phyloP scores from a whole-genome alignment of 768 basidiomycete genomes.

The Tulasnella sp. region DNA sequence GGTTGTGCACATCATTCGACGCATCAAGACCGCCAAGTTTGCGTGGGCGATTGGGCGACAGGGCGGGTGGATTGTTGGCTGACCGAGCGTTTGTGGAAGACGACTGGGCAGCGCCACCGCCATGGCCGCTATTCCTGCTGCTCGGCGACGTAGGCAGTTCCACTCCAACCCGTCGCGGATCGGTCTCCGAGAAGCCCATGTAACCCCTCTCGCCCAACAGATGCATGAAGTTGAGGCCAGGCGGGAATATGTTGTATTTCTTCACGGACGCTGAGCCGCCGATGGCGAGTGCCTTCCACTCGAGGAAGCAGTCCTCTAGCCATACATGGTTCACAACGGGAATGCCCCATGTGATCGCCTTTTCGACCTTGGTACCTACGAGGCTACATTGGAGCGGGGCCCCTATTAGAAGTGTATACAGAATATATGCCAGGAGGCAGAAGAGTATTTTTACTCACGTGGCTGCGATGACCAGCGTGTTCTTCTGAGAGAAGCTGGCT shows the following conservation, averaged over 20 bases:
- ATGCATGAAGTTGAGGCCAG: constrained; percentile 51
- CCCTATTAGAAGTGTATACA: constrained; percentile 22
- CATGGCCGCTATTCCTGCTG: constrained; percentile 15
- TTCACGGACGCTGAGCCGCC: neutral
- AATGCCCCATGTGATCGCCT: constrained; percentile 70
- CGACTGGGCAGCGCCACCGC: constrained; percentile 15
- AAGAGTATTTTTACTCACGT: constrained; percentile 40
- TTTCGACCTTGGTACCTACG: constrained; percentile 49
- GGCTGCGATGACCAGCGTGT: constrained; percentile 75
- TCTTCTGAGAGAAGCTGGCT: constrained; percentile 63
- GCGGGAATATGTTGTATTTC: constrained; percentile 56
- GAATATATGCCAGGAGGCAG: too few species aligned
- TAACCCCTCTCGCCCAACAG: constrained; percentile 29
- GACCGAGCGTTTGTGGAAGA: too few species aligned
- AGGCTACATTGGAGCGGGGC: constrained; percentile 28
- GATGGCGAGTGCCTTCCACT: constrained; percentile 44
- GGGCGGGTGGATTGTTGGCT: constrained; percentile 16
- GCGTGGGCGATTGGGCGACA: neutral
- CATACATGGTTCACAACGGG: constrained; percentile 82
- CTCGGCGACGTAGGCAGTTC: neutral
- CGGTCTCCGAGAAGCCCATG: constrained; percentile 15
- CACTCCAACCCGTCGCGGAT: constrained; percentile 2
- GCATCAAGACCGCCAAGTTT: too few species aligned
- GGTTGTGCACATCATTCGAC: too few species aligned
- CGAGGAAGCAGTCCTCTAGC: constrained; percentile 81